Conservation (phyloP, 129 eudicot genomes). For the Flaveria bidentis region DNA sequence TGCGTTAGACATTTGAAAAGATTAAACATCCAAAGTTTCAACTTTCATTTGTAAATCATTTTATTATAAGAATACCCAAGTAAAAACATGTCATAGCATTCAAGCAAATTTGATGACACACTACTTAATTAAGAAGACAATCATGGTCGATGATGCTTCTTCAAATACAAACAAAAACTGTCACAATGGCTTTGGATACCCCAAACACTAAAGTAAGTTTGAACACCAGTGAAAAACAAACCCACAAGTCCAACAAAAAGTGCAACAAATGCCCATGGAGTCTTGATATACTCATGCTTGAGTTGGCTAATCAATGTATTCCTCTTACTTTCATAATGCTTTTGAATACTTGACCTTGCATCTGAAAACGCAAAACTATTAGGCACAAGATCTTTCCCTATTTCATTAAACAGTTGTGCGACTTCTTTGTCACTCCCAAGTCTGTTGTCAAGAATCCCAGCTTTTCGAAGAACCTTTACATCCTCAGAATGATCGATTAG, state of each 20-base stretch:
- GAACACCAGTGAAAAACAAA: conserved; percentile 40
- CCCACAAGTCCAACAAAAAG: conserved; percentile 36
- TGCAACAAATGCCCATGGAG: conserved; percentile 48
- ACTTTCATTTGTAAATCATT: too few relatives aligned
- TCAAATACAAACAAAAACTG: too few relatives aligned
- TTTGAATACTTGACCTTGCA: conserved; percentile 20
- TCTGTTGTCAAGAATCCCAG: conserved; percentile 29
- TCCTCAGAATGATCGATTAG: conserved; percentile 38
- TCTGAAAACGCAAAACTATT: conserved; percentile 6
- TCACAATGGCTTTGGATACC: conserved; percentile 23
- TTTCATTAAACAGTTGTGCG: conserved; percentile 34
- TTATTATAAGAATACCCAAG: too few relatives aligned
- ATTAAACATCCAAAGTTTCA: too few relatives aligned
- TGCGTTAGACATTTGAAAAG: too few relatives aligned
- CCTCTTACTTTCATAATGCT: conserved; percentile 33
- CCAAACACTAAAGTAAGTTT: conserved; percentile 40
- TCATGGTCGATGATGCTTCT: too few relatives aligned
- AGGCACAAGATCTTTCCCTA: conserved; percentile 30
- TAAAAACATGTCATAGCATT: too few relatives aligned
- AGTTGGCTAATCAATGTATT: conserved; percentile 41
- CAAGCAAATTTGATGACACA: too few relatives aligned
- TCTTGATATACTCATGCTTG: conserved; percentile 34
- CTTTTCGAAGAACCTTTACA: conserved; percentile 34
- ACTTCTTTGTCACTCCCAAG: conserved; percentile 42
- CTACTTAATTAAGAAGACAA: too few relatives aligned